Conservation (phyloP, 495 filamentous ascomycete genomes). For the Aspergillus sclerotioniger region DNA sequence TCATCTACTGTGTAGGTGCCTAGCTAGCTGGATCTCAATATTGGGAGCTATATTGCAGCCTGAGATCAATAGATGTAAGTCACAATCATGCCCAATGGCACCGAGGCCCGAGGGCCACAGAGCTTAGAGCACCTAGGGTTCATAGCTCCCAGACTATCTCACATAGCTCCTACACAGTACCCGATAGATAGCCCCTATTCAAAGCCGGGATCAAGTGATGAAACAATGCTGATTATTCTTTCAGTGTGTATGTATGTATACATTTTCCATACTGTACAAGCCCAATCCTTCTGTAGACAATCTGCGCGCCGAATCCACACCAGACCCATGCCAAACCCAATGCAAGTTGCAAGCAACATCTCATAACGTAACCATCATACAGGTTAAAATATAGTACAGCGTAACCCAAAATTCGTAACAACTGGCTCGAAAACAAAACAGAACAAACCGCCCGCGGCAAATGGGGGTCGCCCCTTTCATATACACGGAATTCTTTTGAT, state of each 20-base stretch:
- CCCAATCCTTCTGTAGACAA: constrained; percentile 1
- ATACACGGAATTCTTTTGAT: constrained; percentile 19
- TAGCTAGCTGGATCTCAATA: too few relatives aligned
- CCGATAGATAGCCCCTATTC: too few relatives aligned
- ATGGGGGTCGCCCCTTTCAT: not conserved
- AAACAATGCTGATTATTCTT: too few relatives aligned
- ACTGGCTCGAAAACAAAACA: constrained; percentile 6
- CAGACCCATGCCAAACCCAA: constrained; percentile 15
- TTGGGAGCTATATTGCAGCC: too few relatives aligned
- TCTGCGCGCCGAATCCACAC: constrained; percentile 8
- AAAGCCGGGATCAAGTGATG: too few relatives aligned
- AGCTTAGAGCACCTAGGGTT: too few relatives aligned
- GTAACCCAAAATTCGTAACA: constrained; percentile 17
- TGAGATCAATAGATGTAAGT: too few relatives aligned
- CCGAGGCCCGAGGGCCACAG: too few relatives aligned
- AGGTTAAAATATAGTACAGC: constrained; percentile 23
- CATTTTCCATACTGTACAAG: constrained; percentile 11
- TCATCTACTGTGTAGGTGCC: too few relatives aligned
- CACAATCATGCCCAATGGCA: too few relatives aligned
- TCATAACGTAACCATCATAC: constrained; percentile 22
- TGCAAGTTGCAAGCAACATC: constrained; percentile 11
- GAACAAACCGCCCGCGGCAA: not conserved
- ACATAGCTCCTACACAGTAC: too few relatives aligned
- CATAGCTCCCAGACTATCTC: too few relatives aligned
- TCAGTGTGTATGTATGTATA: constrained; percentile 9